These are phyloP conservation scores for Erysimum cheiranthoides DNA, from an alignment of 345 rosid genomes.

Conservation along the genomic window DNA sequence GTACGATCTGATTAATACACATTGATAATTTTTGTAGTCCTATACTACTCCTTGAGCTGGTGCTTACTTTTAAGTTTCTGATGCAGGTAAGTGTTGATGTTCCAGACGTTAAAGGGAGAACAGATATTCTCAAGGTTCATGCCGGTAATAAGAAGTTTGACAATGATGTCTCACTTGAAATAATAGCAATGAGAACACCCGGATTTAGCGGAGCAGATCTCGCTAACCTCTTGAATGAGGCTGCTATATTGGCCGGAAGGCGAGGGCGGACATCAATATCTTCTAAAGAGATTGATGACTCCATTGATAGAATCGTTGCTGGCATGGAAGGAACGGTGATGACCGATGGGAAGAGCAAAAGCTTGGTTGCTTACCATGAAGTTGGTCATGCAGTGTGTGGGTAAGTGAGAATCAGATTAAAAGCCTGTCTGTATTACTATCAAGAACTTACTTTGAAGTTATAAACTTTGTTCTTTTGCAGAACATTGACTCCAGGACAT, in stretches of 20 bases:
- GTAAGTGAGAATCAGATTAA: slow-evolving; percentile 50
- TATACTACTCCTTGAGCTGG: not conserved
- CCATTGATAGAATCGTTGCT: slow-evolving; percentile 97
- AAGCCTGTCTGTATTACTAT: not conserved
- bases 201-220: slow-evolving; percentile 99
- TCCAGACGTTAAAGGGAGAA: slow-evolving; percentile 88
- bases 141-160: slow-evolving; percentile 89
- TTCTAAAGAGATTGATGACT: slow-evolving; percentile 93
- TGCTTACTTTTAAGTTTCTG: slow-evolving; percentile 35
- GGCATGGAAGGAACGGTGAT: slow-evolving; percentile 99
- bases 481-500: slow-evolving; percentile 96
- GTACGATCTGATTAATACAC: slow-evolving; percentile 46
- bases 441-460: slow-evolving; percentile 7
- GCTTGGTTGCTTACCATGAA: slow-evolving; percentile 97
- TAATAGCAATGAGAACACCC: slow-evolving; percentile 95
- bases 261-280: slow-evolving; percentile 84
- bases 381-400: slow-evolving; percentile 98
- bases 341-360: slow-evolving; percentile 97
- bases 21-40: not conserved
- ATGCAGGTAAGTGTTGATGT: slow-evolving; percentile 90
- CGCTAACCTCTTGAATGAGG: slow-evolving; percentile 94
- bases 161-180: slow-evolving; percentile 85
- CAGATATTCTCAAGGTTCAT: slow-evolving; percentile 92
- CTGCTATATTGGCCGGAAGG: slow-evolving; percentile 94
- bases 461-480: slow-evolving; percentile 45